A percentile compares a stretch with the other conserved stretches of the same genome.
phyloP scores from a whole-genome alignment of 192 early-diverging fungal genomes.

The Coemansia sp. region DNA sequence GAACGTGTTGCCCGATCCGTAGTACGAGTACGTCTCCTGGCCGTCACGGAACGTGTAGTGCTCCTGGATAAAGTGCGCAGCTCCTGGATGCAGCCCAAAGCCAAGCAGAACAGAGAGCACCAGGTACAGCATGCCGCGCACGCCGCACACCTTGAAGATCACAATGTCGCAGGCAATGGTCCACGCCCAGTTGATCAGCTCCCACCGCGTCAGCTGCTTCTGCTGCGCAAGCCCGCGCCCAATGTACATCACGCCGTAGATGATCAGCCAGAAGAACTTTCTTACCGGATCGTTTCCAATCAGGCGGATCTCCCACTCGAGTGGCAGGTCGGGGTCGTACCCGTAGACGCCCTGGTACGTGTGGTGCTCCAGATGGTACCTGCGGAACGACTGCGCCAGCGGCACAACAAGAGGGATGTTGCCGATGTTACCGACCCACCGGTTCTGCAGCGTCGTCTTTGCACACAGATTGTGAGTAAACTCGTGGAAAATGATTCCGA shows the following conservation, averaged over 20 bases:
- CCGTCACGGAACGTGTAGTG: conserved; percentile 94
- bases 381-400: conserved; percentile 76
- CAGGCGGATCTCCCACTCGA: conserved; percentile 80
- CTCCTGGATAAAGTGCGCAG: conserved; percentile 96
- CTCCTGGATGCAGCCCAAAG: conserved; percentile 86
- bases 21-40: conserved; percentile 97
- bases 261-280: conserved; percentile 80
- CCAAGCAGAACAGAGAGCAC: conserved; percentile 74
- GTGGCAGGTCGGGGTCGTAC: conserved; percentile 90
- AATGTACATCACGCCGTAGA: conserved; percentile 87
- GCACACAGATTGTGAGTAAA: conserved; percentile 84
- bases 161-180: conserved; percentile 60
- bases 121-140: conserved; percentile 67
- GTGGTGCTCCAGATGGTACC: conserved; percentile 95
- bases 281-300: conserved; percentile 65
- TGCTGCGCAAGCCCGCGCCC: conserved; percentile 68
- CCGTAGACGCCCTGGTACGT: conserved; percentile 94
- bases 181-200: conserved; percentile 75
- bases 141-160: conserved; percentile 60
- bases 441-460: conserved; percentile 71
- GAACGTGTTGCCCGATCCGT: conserved; percentile 81
- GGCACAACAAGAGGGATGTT: conserved; percentile 86
- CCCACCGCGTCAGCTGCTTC: conserved; percentile 73
- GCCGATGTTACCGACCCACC: conserved; percentile 75
- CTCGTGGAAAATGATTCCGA: conserved; percentile 91